phyloP scores from a whole-genome alignment of 2,329 filamentous ascomycete species.

The Teratosphaeria zuluensis region DNA sequence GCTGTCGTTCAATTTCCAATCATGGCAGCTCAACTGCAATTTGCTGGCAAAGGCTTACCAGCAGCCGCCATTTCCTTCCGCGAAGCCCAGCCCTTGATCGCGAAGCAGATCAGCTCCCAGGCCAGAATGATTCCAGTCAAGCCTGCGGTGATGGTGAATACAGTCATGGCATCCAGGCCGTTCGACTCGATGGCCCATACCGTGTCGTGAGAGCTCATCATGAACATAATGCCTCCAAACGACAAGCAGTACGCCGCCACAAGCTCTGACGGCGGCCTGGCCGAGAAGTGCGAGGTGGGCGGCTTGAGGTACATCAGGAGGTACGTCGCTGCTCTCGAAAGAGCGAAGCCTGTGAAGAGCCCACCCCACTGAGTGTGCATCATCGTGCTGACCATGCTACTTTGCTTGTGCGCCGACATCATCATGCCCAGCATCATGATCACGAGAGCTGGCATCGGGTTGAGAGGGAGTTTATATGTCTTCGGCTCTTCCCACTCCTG shows the following conservation, averaged over 20 bases:
- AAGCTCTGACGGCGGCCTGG: constrained; percentile 83
- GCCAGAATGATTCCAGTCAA: constrained; percentile 76
- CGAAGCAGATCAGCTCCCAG: constrained; percentile 67
- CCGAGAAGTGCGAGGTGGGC: constrained; percentile 68
- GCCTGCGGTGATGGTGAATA: constrained; percentile 82
- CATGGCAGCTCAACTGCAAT: not conserved
- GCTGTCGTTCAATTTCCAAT: not conserved
- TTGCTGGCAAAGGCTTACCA: not conserved
- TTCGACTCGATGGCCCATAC: constrained; percentile 68
- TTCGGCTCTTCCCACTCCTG: constrained; percentile 49
- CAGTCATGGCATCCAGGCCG: constrained; percentile 79
- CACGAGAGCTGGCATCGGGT: constrained; percentile 78
- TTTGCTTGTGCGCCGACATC: constrained; percentile 89
- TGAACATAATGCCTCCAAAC: constrained; percentile 80
- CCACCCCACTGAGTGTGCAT: constrained; percentile 90
- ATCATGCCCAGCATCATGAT: constrained; percentile 82
- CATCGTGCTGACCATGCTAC: constrained; percentile 77
- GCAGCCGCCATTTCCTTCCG: constrained; percentile 24
- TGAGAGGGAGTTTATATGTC: constrained; percentile 66
- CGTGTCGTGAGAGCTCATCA: constrained; percentile 74
- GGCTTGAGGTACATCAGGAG: constrained; percentile 69
- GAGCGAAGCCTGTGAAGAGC: constrained; percentile 68
- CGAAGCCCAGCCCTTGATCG: constrained; percentile 77
- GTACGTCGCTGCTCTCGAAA: constrained; percentile 72
- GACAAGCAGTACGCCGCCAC: constrained; percentile 78